Base-by-base conservation (phyloP, 2,329 filamentous ascomycete species). In the Xenoacremonium recifei region DNA sequence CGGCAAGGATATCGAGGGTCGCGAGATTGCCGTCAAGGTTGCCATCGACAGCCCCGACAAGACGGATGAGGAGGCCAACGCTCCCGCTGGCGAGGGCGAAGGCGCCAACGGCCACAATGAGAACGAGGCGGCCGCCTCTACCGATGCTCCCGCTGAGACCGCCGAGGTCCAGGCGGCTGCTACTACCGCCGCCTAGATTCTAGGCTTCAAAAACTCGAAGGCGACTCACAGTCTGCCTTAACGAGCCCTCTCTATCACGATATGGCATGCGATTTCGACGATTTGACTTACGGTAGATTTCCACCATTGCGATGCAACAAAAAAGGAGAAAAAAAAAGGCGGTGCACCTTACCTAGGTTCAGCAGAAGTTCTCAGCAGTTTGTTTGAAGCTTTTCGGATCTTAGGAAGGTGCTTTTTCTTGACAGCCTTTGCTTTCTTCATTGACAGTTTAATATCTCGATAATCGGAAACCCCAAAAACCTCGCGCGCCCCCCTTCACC, bases 11-110 rank as follows among this genome's bases (percentile, higher is more conserved):
- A 93, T 99, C 57, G 93, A 97, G 71, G 93, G 92, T 53, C 92
- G 93, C 63, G 92, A 97, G 77, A 99, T 99, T 59, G 93, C 93
- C 54, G 93, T 99, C 80, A 99, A 99, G 87, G 91, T 99, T 66
- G 93, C 93, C 65, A 97, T 99, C 65, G 93, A 99, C 77, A 96
- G 90, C 79, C 93, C 93, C 53, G 92, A 95, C 74, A 99, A 97
- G 86, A 84, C 81, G 47, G 81, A 85, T 53, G 92, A 96, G 72
- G 92, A 96, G 66, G 82, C 87, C 62, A 85, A 77, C 60, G 71
- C 71, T 50, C 69, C 69, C 38, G 71, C 71, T 50, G 68, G 68
- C 38, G 71, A 75, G 52, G 63, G 65, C 38, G 65, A 64, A 49
- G 69, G 71, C 61, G 57, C 63, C 55, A 69, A 71, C 55, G 69